phyloP scores from a whole-genome alignment of 2,329 filamentous ascomycete genomes.

The Beauveria varroae region DNA sequence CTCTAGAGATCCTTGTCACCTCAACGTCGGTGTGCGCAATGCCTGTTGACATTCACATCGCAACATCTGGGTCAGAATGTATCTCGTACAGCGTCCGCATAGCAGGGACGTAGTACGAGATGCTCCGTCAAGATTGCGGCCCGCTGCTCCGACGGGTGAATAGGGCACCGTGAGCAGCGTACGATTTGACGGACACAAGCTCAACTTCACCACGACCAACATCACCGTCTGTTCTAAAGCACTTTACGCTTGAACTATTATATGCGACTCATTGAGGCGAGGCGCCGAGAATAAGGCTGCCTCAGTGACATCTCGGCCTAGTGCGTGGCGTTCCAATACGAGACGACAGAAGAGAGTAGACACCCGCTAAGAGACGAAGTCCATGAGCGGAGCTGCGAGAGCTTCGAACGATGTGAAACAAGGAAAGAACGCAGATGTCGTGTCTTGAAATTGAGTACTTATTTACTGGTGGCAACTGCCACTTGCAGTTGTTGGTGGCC shows the following conservation, averaged over 20 bases:
- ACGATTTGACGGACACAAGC: constrained; percentile 30
- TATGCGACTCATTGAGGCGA: no score
- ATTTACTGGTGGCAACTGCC: background rate
- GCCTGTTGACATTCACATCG: constrained; percentile 40
- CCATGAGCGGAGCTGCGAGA: no score
- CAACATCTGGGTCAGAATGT: constrained; percentile 46
- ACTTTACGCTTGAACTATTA: no score
- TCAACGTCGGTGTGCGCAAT: constrained; percentile 29
- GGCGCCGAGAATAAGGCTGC: no score
- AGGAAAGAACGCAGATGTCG: background rate
- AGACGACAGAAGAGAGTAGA: no score
- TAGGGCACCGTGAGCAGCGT: constrained; percentile 30
- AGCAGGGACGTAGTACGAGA: constrained; percentile 45
- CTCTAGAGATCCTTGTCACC: constrained; percentile 30
- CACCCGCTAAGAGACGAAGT: no score
- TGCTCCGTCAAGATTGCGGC: constrained; percentile 32
- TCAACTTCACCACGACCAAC: background rate
- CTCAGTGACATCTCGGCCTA: no score
- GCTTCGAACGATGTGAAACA: background rate
- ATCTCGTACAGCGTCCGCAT: constrained; percentile 38
- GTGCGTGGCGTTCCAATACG: no score
- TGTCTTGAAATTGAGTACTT: background rate
- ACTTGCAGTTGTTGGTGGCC: background rate
- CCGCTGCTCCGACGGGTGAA: constrained; percentile 25
- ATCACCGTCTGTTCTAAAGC: background rate